Percentiles rank a stretch among this genome's conserved stretches.
Conservation (phyloP, 2,329 filamentous ascomycete genomes). For the Diaporthe sp. region DNA sequence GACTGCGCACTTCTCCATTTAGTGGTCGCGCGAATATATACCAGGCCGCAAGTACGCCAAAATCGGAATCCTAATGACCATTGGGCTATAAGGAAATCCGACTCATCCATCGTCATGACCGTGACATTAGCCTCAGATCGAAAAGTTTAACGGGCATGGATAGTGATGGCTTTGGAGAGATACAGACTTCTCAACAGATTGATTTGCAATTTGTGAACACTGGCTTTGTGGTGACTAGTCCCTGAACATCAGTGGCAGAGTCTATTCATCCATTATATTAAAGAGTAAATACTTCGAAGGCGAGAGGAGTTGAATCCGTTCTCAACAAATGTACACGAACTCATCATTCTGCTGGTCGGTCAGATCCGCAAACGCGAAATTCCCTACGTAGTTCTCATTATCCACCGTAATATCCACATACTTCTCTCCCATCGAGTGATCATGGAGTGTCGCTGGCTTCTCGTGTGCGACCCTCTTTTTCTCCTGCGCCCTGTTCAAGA, state of each 20-base stretch:
- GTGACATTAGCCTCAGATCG: too few species aligned
- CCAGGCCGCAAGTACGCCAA: too few species aligned
- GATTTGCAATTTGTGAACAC: neutral
- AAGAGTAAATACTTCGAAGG: neutral
- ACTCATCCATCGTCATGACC: too few species aligned
- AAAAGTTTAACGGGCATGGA: too few species aligned
- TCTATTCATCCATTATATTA: neutral
- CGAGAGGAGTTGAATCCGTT: neutral
- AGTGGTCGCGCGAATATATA: too few species aligned
- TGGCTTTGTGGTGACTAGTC: neutral
- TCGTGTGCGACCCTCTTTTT: slow-evolving; percentile 69
- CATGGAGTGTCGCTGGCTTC: slow-evolving; percentile 71
- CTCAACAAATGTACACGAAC: slow-evolving; percentile 55
- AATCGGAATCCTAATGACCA: too few species aligned
- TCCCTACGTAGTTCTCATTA: slow-evolving; percentile 53
- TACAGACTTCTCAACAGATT: neutral
- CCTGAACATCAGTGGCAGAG: too few species aligned
- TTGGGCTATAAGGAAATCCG: too few species aligned
- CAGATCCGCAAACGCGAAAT: slow-evolving; percentile 70
- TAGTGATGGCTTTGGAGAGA: too few species aligned
- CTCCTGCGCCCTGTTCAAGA: slow-evolving; percentile 71
- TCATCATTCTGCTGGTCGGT: slow-evolving; percentile 78
- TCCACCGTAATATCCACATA: slow-evolving; percentile 54
- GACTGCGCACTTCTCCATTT: too few species aligned
- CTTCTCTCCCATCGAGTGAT: slow-evolving; percentile 71